Conservation (phyloP, 2,329 filamentous ascomycete species). For the Nemania serpens region DNA sequence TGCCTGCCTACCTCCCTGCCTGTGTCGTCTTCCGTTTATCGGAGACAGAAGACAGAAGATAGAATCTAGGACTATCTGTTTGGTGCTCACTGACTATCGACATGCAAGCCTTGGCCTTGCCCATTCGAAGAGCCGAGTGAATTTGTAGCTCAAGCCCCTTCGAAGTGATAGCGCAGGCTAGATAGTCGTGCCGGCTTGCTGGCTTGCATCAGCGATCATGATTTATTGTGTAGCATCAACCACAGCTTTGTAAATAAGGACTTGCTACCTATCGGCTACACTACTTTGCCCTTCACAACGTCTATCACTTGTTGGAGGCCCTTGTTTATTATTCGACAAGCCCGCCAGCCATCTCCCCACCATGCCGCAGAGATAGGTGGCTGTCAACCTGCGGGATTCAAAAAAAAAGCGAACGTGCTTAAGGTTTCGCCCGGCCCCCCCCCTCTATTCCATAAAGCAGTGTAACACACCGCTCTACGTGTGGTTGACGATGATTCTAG, state of each 20-base stretch:
- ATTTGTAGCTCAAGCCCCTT: neutral
- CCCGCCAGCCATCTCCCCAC: constrained; percentile 18
- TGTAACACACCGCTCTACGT: constrained; percentile 27
- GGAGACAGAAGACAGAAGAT: constrained; percentile 4
- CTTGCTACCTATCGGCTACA: neutral
- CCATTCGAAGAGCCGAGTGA: neutral
- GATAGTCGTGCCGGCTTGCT: neutral
- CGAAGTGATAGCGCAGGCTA: neutral
- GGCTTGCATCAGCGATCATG: neutral
- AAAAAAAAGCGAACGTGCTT: constrained; percentile 13
- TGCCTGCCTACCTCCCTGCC: neutral
- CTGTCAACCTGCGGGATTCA: constrained; percentile 11
- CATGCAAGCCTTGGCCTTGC: neutral
- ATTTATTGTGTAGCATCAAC: neutral
- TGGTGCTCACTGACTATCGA: neutral
- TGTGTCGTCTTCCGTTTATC: constrained; percentile 21
- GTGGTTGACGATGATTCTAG: constrained; percentile 5
- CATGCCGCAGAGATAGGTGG: constrained; percentile 11
- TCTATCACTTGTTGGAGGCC: neutral
- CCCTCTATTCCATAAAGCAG: constrained; percentile 16
- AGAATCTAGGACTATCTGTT: neutral
- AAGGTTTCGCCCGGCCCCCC: constrained; percentile 10
- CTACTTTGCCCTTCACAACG: neutral
- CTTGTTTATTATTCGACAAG: neutral
- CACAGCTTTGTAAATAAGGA: neutral